phyloP scores from a whole-genome alignment of 805 yeast genomes.

The Alloascoidea africana region DNA sequence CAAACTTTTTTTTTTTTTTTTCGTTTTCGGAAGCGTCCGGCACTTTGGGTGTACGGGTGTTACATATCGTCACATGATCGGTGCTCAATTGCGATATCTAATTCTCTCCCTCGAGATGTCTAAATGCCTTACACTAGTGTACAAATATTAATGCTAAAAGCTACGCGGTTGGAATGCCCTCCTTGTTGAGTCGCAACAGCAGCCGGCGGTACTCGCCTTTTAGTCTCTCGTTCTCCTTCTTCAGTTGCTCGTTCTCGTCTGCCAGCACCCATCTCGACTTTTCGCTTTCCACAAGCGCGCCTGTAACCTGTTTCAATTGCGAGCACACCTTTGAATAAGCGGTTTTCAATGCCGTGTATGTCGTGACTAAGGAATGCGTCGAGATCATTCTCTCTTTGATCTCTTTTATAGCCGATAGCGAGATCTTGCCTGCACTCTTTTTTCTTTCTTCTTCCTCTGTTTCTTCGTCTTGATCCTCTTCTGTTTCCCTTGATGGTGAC shows the following conservation, averaged over 20 bases:
- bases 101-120: too few species aligned
- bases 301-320: constrained; percentile 5
- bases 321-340: constrained; percentile 14
- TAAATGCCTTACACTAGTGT: too few species aligned
- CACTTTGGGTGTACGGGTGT: too few species aligned
- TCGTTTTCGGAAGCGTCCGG: too few species aligned
- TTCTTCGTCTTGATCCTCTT: not conserved
- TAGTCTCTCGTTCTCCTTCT: constrained; percentile 3
- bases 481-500: not conserved
- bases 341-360: constrained; percentile 13
- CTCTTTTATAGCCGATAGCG: not conserved
- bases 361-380: constrained; percentile 13
- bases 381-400: constrained; percentile 8
- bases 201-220: too few species aligned
- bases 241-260: constrained; percentile 5
- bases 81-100: too few species aligned
- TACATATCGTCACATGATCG: too few species aligned
- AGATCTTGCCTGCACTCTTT: not conserved
- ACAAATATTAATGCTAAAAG: too few species aligned
- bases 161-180: too few species aligned
- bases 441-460: not conserved
- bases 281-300: constrained; percentile 4
- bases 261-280: constrained; percentile 1
- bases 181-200: too few species aligned
- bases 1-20: too few species aligned